A percentile compares a stretch with the other conserved stretches of the same genome.
These are phyloP conservation scores for Phytophthora chlamydospora DNA, from an alignment of 352 stramenopile species.

Conservation along the genomic window DNA sequence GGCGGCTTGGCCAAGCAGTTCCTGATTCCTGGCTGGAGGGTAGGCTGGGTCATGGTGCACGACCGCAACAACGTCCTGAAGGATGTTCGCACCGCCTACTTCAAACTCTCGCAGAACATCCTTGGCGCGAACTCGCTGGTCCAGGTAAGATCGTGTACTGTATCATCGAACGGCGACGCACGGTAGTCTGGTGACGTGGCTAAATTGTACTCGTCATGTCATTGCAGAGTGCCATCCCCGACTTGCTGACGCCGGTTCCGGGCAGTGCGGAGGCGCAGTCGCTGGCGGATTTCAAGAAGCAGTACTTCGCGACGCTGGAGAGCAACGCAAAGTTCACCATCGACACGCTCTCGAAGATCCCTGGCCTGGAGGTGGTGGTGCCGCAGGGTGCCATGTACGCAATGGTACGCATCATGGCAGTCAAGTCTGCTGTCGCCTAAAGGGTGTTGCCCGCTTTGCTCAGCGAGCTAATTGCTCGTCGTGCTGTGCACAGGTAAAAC, in stretches of 20 bases:
- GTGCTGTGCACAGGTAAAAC: constrained; percentile 37
- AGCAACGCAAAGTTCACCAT: constrained; percentile 89
- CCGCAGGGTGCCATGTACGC: constrained; percentile 96
- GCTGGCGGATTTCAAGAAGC: constrained; percentile 81
- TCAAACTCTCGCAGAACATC: constrained; percentile 93
- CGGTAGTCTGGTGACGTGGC: neutral
- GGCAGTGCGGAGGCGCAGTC: constrained; percentile 65
- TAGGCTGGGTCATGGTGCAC: constrained; percentile 96
- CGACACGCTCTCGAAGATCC: constrained; percentile 71
- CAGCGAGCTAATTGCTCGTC: neutral
- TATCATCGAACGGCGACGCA: neutral
- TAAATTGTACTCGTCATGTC: constrained; percentile 12
- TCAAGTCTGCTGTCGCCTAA: no score
- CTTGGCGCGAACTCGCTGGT: constrained; percentile 92
- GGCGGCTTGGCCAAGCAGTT: constrained; percentile 96
- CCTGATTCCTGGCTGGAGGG: constrained; percentile 94
- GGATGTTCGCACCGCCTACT: constrained; percentile 89
- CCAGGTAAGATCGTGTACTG: constrained; percentile 41
- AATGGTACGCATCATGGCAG: constrained; percentile 66
- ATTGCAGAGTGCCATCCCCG: constrained; percentile 77
- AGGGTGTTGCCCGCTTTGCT: neutral
- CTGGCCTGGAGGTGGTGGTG: constrained; percentile 85
- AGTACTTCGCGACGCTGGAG: constrained; percentile 86
- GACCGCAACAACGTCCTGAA: constrained; percentile 83
- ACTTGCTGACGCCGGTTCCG: constrained; percentile 73